Conservation (phyloP, 2,329 filamentous ascomycete genomes). For the Aotearoamyces nothofagi region DNA sequence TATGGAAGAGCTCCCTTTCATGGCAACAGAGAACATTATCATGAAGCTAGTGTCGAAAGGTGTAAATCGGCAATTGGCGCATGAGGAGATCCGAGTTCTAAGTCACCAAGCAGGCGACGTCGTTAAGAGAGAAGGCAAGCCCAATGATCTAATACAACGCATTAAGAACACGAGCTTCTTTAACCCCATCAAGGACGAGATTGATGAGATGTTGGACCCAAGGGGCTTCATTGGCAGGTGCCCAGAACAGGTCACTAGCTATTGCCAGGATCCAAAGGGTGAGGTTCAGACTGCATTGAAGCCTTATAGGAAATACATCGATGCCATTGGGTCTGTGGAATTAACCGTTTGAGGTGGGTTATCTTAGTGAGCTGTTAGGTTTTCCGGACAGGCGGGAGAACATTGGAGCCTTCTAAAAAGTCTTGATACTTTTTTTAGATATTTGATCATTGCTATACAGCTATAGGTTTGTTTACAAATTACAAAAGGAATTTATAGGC, state of each 20-base stretch:
- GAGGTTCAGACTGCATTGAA: slow-evolving; percentile 30
- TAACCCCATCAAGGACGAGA: slow-evolving; percentile 50
- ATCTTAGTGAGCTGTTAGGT: too few relatives aligned
- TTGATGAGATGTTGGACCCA: slow-evolving; percentile 53
- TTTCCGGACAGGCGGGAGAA: too few relatives aligned
- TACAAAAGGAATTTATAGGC: too few relatives aligned
- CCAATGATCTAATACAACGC: slow-evolving; percentile 70
- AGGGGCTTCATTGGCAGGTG: slow-evolving; percentile 41
- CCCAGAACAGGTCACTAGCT: slow-evolving; percentile 36
- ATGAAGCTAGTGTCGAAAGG: slow-evolving; percentile 64
- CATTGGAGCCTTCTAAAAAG: too few relatives aligned
- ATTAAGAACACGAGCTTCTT: slow-evolving; percentile 66
- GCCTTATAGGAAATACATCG: slow-evolving; percentile 25
- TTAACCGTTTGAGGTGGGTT: slow-evolving; percentile 9
- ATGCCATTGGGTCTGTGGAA: slow-evolving; percentile 10
- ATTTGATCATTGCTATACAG: too few relatives aligned
- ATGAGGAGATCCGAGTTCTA: slow-evolving; percentile 76
- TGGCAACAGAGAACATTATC: slow-evolving; percentile 61
- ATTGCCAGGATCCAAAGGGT: slow-evolving; percentile 26
- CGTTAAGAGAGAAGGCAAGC: slow-evolving; percentile 58
- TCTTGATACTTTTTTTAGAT: too few relatives aligned
- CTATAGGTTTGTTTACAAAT: too few relatives aligned
- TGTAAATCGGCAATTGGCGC: slow-evolving; percentile 61
- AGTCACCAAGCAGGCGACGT: slow-evolving; percentile 59
- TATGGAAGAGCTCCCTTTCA: slow-evolving; percentile 71